Conservation (phyloP, 768 basidiomycete species). For the Lactarius evosmus region DNA sequence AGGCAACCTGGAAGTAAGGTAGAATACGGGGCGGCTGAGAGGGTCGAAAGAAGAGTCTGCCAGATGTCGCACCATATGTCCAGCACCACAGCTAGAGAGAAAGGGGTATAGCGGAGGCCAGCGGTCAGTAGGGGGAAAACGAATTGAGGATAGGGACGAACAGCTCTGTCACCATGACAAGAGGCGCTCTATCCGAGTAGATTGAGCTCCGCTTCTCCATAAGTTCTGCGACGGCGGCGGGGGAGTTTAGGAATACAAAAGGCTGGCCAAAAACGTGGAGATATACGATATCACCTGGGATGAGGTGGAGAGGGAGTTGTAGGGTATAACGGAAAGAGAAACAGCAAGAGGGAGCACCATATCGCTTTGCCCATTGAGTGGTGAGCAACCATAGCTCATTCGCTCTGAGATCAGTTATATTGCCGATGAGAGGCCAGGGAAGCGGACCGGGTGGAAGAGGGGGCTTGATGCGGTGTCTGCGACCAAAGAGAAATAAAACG, state of each 20-base stretch:
- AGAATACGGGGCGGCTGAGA: neutral
- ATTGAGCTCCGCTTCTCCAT: conserved; percentile 68
- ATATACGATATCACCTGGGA: conserved; percentile 59
- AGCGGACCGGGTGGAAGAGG: conserved; percentile 66
- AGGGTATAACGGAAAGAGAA: neutral
- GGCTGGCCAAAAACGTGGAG: conserved; percentile 63
- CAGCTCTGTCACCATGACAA: conserved; percentile 71
- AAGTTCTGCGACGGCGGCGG: conserved; percentile 56
- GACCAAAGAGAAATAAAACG: conserved; percentile 2
- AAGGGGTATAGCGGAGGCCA: neutral
- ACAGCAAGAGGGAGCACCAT: conserved; percentile 42
- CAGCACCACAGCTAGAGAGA: conserved; percentile 20
- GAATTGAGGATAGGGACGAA: conserved; percentile 37
- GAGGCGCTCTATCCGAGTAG: conserved; percentile 69
- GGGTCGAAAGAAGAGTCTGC: neutral
- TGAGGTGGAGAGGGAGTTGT: conserved; percentile 14
- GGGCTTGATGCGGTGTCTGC: neutral
- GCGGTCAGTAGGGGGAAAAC: neutral
- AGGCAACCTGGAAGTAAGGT: conserved; percentile 19
- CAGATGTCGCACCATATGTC: conserved; percentile 23
- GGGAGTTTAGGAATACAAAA: conserved; percentile 64
- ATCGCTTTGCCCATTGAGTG: conserved; percentile 56
- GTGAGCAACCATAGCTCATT: conserved; percentile 67
- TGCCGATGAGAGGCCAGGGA: conserved; percentile 62
- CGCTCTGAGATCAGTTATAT: conserved; percentile 54